These are phyloP conservation scores for Tetracladium maxilliforme DNA, from an alignment of 2,329 filamentous ascomycete species.

Conservation along the genomic window DNA sequence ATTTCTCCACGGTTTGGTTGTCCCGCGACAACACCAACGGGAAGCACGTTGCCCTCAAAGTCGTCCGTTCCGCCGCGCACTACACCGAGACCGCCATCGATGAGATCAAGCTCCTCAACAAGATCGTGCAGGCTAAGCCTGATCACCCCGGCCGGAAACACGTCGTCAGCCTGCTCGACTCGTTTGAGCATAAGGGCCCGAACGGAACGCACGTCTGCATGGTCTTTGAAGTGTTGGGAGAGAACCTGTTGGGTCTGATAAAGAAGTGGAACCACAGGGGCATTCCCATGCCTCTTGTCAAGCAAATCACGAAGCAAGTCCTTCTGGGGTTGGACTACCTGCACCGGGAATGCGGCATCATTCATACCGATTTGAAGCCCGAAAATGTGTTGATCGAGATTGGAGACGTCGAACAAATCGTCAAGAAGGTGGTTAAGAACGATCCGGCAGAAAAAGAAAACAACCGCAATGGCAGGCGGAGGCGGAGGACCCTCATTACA, in stretches of 20 bases:
- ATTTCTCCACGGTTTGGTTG: slow-evolving; percentile 94
- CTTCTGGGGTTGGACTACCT: slow-evolving; percentile 90
- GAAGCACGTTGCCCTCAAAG: slow-evolving; percentile 95
- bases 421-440: slow-evolving; percentile 87
- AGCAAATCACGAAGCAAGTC: slow-evolving; percentile 98
- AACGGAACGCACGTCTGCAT: slow-evolving; percentile 97
- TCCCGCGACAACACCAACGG: slow-evolving; percentile 71
- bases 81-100: slow-evolving; percentile 98
- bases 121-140: slow-evolving; percentile 90
- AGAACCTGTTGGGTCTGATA: slow-evolving; percentile 88
- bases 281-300: slow-evolving; percentile 90
- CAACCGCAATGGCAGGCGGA: slow-evolving; percentile 78
- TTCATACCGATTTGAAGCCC: slow-evolving; percentile 93
- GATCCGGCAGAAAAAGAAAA: slow-evolving; percentile 68
- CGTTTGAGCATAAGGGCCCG: slow-evolving; percentile 93
- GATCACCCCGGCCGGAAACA: slow-evolving; percentile 88
- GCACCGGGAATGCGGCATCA: slow-evolving; percentile 95
- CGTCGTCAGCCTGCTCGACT: slow-evolving; percentile 90
- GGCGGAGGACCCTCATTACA: slow-evolving; percentile 86
- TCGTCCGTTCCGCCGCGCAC: slow-evolving; percentile 92
- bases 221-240: slow-evolving; percentile 95
- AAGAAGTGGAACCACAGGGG: slow-evolving; percentile 98
- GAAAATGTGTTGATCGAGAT: slow-evolving; percentile 99
- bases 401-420: slow-evolving; percentile 95
- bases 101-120: slow-evolving; percentile 96